Evolutionary conservation across 208 protist genomes (phyloP), one percentile per base, ranked within the genome.

Genomic region (Trypanosoma rangeli): DNA sequence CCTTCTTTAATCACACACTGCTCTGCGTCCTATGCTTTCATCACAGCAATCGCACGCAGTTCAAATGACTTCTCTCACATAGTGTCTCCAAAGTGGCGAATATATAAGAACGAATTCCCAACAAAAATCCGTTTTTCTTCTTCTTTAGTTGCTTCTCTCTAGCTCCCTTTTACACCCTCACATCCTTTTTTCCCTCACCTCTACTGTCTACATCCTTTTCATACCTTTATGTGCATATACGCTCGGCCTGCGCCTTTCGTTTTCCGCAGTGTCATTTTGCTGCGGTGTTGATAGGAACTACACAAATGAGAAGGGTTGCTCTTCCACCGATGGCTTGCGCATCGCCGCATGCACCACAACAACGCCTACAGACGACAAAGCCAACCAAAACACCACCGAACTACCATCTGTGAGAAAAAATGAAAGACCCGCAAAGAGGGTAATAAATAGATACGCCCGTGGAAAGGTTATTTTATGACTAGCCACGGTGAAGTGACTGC

Each of bases 401-500:
- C 85, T 94, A 26, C 93, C 93, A 48, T 76, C 79, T 9, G 81
- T 91, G 31, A 95, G 22, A 73, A 87, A 97, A 68, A 97, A 97
- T 12, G 68, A 58, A 18, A 95, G 29, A 3, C 88, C 48, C 24
- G 77, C 74, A 59, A 87, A 90, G 4, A 92, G 42, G 0, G 64
- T 52, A 49, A 97, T 65, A 37, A 84, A 75, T 7, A 85, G 35
- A 68, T 95, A 95, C 24, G 85, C 77, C 76, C 90, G 88, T 42
- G 70, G 74, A n/a, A 83, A 55, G 0, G 84, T 77, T 50, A 92
- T 85, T 29, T 33, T 37, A 13, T 62, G 55, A 29, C 46, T 66
- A 9, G 26, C 16, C 24, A 53, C 83, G 15, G 31, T 72, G 69
- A 54, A 94, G 70, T 68, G 59, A 35, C 64, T 83, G 55, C 22